These are phyloP conservation scores for Acanthochlamys bracteata DNA, from an alignment of 106 monocot species.

Conservation along the genomic window DNA sequence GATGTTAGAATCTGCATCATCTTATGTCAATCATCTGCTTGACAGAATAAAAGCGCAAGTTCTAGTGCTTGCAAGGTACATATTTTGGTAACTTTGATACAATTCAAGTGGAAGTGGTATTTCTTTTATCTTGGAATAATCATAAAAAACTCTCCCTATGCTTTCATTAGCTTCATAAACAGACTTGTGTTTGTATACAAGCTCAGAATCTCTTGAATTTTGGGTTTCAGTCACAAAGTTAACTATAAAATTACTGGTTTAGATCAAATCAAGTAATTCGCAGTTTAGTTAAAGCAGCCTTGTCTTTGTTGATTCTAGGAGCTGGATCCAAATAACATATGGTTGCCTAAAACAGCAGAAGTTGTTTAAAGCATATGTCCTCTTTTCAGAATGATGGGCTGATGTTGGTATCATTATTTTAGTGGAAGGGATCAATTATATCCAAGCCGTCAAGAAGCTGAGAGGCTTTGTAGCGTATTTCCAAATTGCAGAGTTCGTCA, in stretches of 20 bases:
- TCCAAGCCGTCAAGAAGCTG: constrained; percentile 68
- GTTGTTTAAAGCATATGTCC: constrained; percentile 6
- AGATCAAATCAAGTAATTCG: too few species aligned
- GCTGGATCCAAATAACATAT: too few species aligned
- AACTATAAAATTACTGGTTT: too few species aligned
- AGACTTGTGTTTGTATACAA: too few species aligned
- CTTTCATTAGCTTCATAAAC: too few species aligned
- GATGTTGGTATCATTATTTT: constrained; percentile 34
- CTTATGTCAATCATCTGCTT: constrained; percentile 61
- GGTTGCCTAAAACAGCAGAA: neutral
- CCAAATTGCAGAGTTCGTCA: constrained; percentile 68
- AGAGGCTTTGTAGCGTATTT: constrained; percentile 37
- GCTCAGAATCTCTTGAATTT: too few species aligned
- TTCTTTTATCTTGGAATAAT: too few species aligned
- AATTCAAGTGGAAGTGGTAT: too few species aligned
- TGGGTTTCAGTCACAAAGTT: too few species aligned
- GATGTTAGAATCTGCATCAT: constrained; percentile 55
- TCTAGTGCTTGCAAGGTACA: constrained; percentile 68
- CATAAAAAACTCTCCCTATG: too few species aligned
- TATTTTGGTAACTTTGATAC: neutral
- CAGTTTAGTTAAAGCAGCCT: too few species aligned
- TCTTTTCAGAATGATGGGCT: constrained; percentile 25
- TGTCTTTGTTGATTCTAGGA: too few species aligned
- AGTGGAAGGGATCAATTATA: constrained; percentile 80
- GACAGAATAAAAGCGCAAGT: constrained; percentile 54